Conservation (phyloP, 345 rosid genomes). For the Citrus australasica region DNA sequence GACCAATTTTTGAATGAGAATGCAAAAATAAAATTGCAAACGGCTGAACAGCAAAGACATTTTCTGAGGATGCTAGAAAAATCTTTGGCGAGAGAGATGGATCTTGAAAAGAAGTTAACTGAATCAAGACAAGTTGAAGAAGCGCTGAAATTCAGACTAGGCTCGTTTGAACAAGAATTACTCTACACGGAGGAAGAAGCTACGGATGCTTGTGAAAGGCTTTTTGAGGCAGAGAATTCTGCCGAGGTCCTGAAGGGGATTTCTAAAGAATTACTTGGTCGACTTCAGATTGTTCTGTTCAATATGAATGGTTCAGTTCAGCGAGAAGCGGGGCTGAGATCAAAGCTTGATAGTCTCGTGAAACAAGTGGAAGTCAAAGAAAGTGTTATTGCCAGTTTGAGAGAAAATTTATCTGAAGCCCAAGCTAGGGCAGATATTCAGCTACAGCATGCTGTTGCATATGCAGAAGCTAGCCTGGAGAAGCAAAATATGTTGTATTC, state of each 20-base stretch:
- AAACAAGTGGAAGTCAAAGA: slow-evolving; percentile 56
- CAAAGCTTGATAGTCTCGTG: slow-evolving; percentile 39
- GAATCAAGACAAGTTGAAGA: slow-evolving; percentile 65
- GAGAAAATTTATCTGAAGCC: slow-evolving; percentile 37
- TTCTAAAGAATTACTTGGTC: slow-evolving; percentile 66
- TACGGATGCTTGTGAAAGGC: slow-evolving; percentile 45
- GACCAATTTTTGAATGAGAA: slow-evolving; percentile 36
- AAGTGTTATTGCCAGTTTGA: slow-evolving; percentile 39
- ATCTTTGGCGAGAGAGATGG: slow-evolving; percentile 92
- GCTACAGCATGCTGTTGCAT: slow-evolving; percentile 75
- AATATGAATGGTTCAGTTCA: slow-evolving; percentile 56
- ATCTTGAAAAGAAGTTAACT: slow-evolving; percentile 71
- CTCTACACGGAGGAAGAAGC: slow-evolving; percentile 65
- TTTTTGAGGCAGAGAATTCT: slow-evolving; percentile 72
- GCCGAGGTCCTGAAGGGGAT: slow-evolving; percentile 63
- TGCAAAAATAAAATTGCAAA: slow-evolving; percentile 63
- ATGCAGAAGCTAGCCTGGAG: slow-evolving; percentile 84
- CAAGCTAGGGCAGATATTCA: slow-evolving; percentile 50
- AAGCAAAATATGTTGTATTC: slow-evolving; percentile 61
- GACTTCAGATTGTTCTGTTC: slow-evolving; percentile 62
- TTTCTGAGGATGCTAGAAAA: slow-evolving; percentile 89
- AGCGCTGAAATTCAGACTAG: slow-evolving; percentile 47
- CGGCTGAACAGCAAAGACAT: slow-evolving; percentile 75
- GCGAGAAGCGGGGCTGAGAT: slow-evolving; percentile 51
- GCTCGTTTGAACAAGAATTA: slow-evolving; percentile 52